These are phyloP conservation scores for Pythium dissotocum DNA, from an alignment of 352 stramenopile species.

Conservation along the genomic window DNA sequence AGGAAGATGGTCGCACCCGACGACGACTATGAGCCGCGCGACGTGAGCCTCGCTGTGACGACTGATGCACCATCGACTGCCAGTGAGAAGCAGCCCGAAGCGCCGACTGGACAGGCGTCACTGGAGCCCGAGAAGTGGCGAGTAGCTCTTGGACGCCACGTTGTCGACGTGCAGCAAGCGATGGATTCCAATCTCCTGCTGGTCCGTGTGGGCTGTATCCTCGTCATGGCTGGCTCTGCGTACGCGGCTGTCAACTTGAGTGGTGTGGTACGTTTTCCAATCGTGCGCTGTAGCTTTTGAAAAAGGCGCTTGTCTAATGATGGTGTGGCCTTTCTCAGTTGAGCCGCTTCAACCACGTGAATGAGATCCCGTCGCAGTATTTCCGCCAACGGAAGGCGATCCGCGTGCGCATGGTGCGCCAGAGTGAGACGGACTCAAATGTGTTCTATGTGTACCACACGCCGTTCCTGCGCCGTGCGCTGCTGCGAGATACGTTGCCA, in stretches of 20 bases:
- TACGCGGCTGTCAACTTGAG: conserved; percentile 52
- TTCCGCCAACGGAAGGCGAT: conserved; percentile 72
- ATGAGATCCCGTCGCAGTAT: conserved; percentile 63
- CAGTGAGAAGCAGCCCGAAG: background rate
- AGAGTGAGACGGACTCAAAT: conserved; percentile 62
- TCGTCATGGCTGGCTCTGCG: conserved; percentile 46
- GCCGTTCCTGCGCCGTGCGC: conserved; percentile 55
- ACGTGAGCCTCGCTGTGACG: background rate
- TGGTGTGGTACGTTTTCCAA: conserved; percentile 36
- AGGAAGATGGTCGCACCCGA: conserved; percentile 19
- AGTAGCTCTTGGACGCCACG: conserved; percentile 8
- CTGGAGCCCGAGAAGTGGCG: conserved; percentile 25
- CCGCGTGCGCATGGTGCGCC: conserved; percentile 68
- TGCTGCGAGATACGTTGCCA: conserved; percentile 63
- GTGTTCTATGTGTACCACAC: conserved; percentile 86
- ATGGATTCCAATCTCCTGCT: conserved; percentile 72
- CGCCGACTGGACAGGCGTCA: background rate
- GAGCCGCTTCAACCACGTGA: conserved; percentile 48
- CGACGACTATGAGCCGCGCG: background rate
- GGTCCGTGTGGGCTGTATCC: conserved; percentile 55
- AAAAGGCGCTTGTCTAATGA: background rate
- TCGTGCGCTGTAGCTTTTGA: too few relatives aligned
- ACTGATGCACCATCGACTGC: background rate
- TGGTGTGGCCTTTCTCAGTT: conserved; percentile 32
- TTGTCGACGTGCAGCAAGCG: conserved; percentile 30